phyloP scores from a whole-genome alignment of 768 basidiomycete species.

The Lentinula sp. region DNA sequence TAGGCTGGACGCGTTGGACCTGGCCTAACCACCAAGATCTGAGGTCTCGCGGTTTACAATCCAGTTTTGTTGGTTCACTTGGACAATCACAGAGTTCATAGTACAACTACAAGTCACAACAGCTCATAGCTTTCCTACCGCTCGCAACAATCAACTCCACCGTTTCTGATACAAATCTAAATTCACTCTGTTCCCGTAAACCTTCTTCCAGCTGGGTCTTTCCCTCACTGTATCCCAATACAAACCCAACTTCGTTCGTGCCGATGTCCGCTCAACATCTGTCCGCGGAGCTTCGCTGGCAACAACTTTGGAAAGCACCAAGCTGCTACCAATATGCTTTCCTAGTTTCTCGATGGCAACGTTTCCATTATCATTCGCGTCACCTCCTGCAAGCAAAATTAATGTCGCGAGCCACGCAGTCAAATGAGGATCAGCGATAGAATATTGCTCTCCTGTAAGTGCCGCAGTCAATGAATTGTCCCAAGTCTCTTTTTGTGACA shows the following conservation, averaged over 20 bases:
- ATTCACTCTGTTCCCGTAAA: slow-evolving; percentile 46
- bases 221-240: slow-evolving; percentile 67
- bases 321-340: slow-evolving; percentile 41
- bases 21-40: too few species aligned
- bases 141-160: neutral
- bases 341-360: slow-evolving; percentile 46
- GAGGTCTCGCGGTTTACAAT: too few species aligned
- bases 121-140: neutral
- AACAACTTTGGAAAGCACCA: neutral
- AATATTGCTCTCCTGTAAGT: slow-evolving; percentile 70
- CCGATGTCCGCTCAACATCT: slow-evolving; percentile 22
- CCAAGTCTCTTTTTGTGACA: neutral
- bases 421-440: slow-evolving; percentile 76
- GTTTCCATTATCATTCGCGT: slow-evolving; percentile 42
- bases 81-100: too few species aligned
- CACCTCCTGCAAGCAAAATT: slow-evolving; percentile 51
- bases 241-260: slow-evolving; percentile 43
- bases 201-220: slow-evolving; percentile 66
- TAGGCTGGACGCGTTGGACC: too few species aligned
- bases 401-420: slow-evolving; percentile 69
- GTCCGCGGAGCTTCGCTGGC: neutral
- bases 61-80: too few species aligned
- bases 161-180: slow-evolving; percentile 14
- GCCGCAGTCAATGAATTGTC: neutral
- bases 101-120: too few species aligned